phyloP scores from a whole-genome alignment of 140 eudicot genomes.

The Erigeron philadelphicus region DNA sequence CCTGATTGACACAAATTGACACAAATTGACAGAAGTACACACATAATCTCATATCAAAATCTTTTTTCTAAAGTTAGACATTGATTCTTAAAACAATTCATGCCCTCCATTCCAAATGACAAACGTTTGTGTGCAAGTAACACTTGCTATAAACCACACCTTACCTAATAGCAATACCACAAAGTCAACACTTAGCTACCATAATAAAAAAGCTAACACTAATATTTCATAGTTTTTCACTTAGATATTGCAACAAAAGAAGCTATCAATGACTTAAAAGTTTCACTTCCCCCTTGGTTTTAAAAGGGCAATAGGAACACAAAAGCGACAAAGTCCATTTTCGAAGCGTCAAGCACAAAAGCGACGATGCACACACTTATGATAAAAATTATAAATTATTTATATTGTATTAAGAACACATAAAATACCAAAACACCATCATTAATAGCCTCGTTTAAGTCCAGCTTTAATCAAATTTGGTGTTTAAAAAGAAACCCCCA shows the following conservation, averaged over 20 bases:
- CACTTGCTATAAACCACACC: slow-evolving; percentile 10
- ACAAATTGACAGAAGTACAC: neutral
- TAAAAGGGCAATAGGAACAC: too few relatives aligned
- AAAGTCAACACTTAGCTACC: neutral
- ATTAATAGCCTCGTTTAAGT: too few relatives aligned
- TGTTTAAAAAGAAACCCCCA: too few relatives aligned
- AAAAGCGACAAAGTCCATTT: too few relatives aligned
- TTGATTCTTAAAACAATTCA: neutral
- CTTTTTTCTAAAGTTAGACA: neutral
- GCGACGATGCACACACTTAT: too few relatives aligned
- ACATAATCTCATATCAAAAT: neutral
- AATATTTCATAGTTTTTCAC: slow-evolving; percentile 6
- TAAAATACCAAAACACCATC: too few relatives aligned
- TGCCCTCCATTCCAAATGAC: neutral
- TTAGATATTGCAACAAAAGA: slow-evolving; percentile 8
- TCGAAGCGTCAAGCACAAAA: too few relatives aligned
- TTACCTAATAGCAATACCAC: neutral
- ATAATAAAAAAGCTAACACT: neutral
- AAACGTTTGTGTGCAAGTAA: neutral
- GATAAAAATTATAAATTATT: too few relatives aligned
- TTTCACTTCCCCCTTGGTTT: neutral
- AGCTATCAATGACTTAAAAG: neutral
- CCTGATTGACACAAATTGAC: slow-evolving; percentile 6
- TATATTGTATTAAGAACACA: too few relatives aligned
- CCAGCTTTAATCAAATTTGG: too few relatives aligned